Evolutionary conservation across 2,329 filamentous ascomycete genomes (phyloP).

Genomic region (Fusarium dimerum): DNA sequence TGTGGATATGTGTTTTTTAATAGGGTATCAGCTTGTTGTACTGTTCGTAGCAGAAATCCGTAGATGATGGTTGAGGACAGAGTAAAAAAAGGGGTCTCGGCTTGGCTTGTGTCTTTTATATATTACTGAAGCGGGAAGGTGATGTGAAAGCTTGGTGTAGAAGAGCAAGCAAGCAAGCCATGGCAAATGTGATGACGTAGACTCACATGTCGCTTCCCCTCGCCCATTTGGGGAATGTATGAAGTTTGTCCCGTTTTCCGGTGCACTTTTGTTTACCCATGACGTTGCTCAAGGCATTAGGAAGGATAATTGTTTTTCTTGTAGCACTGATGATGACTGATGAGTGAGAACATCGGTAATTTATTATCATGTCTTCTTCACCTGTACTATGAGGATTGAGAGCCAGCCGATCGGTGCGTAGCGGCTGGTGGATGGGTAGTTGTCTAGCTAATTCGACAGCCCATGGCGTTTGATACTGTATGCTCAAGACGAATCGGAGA

Average conservation of each 20-base stretch:
- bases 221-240: neutral
- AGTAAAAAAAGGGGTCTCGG: neutral
- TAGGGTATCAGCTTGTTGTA: neutral
- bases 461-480: no score
- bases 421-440: no score
- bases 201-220: neutral
- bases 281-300: neutral
- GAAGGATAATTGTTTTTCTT: no score
- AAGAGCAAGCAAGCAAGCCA: neutral
- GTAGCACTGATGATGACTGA: no score
- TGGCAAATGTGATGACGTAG: neutral
- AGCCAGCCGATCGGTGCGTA: no score
- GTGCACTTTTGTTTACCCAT: neutral
- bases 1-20: neutral
- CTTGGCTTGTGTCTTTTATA: neutral
- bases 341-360: no score
- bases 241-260: neutral
- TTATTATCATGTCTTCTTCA: no score
- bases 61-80: neutral
- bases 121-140: neutral
- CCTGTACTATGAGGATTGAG: no score
- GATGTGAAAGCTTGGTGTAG: neutral
- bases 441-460: no score
- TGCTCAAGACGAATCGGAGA: neutral
- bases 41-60: neutral